Evolutionary conservation across 148 eudicot genomes (phyloP).

Genomic region (Nyssa sinensis): DNA sequence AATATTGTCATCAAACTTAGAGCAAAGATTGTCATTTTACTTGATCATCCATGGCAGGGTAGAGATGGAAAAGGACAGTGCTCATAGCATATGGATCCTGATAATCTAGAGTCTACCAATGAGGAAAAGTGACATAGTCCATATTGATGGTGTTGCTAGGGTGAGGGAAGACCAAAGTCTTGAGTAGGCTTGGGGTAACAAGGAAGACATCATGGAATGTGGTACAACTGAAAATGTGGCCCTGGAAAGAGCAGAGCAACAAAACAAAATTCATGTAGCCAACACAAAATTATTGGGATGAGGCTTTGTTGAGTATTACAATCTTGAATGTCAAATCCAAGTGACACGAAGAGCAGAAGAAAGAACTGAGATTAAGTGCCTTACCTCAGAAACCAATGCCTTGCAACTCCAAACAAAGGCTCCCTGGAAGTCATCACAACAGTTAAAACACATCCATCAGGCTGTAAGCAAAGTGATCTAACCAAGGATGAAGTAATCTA

Average conservation of each 20-base stretch:
- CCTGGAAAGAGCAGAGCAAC: background rate
- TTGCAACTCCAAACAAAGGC: constrained; percentile 94
- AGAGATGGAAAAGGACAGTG: no score
- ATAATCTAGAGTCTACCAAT: background rate
- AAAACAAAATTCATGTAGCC: constrained; percentile 4
- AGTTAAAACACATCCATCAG: constrained; percentile 12
- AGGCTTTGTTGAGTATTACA: background rate
- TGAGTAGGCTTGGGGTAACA: background rate
- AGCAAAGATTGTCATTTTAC: background rate
- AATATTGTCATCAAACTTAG: no score
- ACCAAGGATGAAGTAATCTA: constrained; percentile 3
- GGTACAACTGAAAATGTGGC: background rate
- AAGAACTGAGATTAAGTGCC: constrained; percentile 6
- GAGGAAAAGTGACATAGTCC: background rate
- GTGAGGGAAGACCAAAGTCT: background rate
- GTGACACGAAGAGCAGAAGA: background rate
- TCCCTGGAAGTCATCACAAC: constrained; percentile 62
- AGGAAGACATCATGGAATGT: background rate
- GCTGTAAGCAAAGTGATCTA: background rate
- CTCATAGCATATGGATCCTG: no score
- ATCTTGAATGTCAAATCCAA: background rate
- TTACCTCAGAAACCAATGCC: constrained; percentile 92
- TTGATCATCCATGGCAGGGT: no score
- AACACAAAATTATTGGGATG: background rate
- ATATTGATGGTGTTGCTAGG: background rate